phyloP scores from a whole-genome alignment of 768 basidiomycete genomes.

The Lactarius hatsudake region DNA sequence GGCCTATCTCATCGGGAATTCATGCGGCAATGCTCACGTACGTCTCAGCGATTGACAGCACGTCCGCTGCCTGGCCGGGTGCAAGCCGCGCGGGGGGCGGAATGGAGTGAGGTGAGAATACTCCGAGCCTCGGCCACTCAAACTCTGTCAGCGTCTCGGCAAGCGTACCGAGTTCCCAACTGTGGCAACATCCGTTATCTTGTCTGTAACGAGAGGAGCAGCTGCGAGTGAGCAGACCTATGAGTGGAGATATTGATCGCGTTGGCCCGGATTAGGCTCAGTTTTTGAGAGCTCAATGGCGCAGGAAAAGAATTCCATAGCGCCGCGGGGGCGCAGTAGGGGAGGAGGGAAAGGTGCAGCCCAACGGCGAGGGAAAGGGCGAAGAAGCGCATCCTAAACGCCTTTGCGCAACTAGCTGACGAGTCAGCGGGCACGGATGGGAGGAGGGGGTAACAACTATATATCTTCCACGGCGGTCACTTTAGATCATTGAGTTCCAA shows the following conservation, averaged over 20 bases:
- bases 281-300: neutral
- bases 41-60: conserved; percentile 42
- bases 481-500: neutral
- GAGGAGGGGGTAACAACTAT: neutral
- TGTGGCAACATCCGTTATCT: conserved; percentile 27
- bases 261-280: conserved; percentile 3
- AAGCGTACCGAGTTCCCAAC: conserved; percentile 59
- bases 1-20: neutral
- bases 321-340: neutral
- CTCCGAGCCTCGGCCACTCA: conserved; percentile 47
- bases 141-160: conserved; percentile 56
- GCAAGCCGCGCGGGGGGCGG: conserved; percentile 39
- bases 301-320: neutral
- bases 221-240: conserved; percentile 9
- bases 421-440: neutral
- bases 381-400: neutral
- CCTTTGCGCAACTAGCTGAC: neutral
- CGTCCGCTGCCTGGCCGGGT: conserved; percentile 38
- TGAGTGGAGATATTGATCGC: conserved; percentile 16
- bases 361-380: neutral
- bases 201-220: too few relatives aligned
- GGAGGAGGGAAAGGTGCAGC: conserved; percentile 9
- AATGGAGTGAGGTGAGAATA: conserved; percentile 44
- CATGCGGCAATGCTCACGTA: conserved; percentile 29
- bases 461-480: neutral